Percentiles rank a stretch among this genome's conserved stretches.
Evolutionary conservation across 306 rosid genomes (phyloP).

Genomic region (Rosa chinensis): DNA sequence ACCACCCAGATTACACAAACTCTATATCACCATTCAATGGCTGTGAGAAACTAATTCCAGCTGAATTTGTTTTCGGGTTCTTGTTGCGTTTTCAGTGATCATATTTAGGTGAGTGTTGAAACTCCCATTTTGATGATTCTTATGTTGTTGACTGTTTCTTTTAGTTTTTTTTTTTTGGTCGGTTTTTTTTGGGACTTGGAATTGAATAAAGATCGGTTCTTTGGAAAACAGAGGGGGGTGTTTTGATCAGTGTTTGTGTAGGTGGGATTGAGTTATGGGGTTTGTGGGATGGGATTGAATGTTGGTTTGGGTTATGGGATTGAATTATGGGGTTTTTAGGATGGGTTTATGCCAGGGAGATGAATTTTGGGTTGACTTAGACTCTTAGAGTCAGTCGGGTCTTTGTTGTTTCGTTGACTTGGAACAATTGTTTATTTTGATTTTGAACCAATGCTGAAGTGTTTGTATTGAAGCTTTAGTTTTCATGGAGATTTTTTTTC

Average conservation of each 20-base stretch:
- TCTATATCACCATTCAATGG: no score
- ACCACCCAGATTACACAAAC: no score
- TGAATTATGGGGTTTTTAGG: neutral
- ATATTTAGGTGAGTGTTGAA: neutral
- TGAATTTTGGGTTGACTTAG: conserved; percentile 29
- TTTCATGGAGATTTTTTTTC: neutral
- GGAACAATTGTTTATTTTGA: neutral
- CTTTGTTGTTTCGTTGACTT: conserved; percentile 7
- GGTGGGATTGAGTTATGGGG: neutral
- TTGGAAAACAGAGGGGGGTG: neutral
- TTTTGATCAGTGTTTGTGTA: neutral
- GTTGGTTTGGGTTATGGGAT: neutral
- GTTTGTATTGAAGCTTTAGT: neutral
- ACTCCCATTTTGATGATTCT: neutral
- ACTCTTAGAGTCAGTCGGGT: conserved; percentile 22
- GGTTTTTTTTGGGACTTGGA: neutral
- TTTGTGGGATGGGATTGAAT: neutral
- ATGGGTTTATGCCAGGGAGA: neutral
- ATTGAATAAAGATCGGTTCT: neutral
- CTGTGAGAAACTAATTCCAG: neutral
- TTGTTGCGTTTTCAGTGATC: neutral
- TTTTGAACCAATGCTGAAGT: neutral
- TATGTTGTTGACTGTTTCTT: neutral
- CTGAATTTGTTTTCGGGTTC: neutral
- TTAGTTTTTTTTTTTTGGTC: neutral